A percentile compares a stretch with the other conserved stretches of the same genome.
phyloP scores from a whole-genome alignment of 768 basidiomycete genomes.

The Russula compacta region DNA sequence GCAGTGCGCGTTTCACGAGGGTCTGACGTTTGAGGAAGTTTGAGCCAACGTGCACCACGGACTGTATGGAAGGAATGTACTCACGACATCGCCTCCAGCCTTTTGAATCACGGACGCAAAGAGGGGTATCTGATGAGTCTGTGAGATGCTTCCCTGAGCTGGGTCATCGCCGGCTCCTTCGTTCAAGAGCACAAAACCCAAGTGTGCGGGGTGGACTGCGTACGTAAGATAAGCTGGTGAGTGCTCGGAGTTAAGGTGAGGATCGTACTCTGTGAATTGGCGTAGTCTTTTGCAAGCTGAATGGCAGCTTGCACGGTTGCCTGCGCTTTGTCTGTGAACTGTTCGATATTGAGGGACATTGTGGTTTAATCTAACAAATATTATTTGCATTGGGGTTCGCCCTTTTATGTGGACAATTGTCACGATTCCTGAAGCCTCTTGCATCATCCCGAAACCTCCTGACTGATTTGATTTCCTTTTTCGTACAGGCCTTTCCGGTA shows the following conservation, averaged over 20 bases:
- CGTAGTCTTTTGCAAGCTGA: slow-evolving; percentile 77
- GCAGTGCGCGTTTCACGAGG: slow-evolving; percentile 57
- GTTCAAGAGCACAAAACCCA: slow-evolving; percentile 74
- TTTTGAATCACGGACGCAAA: slow-evolving; percentile 71
- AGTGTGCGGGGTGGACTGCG: slow-evolving; percentile 72
- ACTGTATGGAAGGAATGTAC: slow-evolving; percentile 22
- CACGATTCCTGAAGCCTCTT: not conserved
- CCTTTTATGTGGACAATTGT: not conserved
- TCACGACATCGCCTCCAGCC: slow-evolving; percentile 78
- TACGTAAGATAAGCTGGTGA: not conserved
- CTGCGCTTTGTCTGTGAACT: slow-evolving; percentile 76
- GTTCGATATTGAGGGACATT: slow-evolving; percentile 45
- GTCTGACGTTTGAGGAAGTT: slow-evolving; percentile 29
- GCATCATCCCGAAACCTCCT: slow-evolving; percentile 1
- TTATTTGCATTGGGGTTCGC: not conserved
- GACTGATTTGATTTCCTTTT: not conserved
- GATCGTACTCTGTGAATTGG: slow-evolving; percentile 62
- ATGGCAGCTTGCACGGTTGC: slow-evolving; percentile 60
- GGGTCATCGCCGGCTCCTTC: slow-evolving; percentile 40
- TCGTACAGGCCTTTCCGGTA: not conserved
- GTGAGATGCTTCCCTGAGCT: slow-evolving; percentile 28
- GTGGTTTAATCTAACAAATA: slow-evolving; percentile 28
- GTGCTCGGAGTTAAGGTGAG: not conserved
- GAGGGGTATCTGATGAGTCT: slow-evolving; percentile 41
- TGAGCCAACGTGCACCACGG: not conserved